These are phyloP conservation scores for Penicillium expansum DNA, from an alignment of 2,329 filamentous ascomycete genomes.

Conservation along the genomic window DNA sequence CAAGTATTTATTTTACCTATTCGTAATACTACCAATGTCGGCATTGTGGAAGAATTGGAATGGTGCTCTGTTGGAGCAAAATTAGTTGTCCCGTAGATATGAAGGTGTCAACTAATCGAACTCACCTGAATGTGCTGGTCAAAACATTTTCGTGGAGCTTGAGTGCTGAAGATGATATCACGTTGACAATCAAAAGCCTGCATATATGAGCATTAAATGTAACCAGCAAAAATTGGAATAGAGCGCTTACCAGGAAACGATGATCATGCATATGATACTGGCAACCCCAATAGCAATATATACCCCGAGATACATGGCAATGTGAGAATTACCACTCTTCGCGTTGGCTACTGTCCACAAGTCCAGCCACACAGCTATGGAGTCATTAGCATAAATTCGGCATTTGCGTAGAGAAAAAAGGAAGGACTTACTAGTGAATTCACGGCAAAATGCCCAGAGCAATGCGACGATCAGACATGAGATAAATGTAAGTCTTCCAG, in stretches of 20 bases:
- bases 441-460: not conserved
- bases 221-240: too few species aligned
- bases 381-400: not conserved
- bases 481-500: not conserved
- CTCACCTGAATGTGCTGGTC: not conserved
- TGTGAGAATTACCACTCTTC: too few species aligned
- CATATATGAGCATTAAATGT: too few species aligned
- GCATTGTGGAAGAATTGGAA: not conserved
- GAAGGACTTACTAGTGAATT: not conserved
- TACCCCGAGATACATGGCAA: too few species aligned
- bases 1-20: not conserved
- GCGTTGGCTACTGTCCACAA: not conserved
- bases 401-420: not conserved
- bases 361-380: not conserved
- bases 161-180: too few species aligned
- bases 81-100: too few species aligned
- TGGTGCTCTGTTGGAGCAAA: too few species aligned
- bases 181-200: too few species aligned
- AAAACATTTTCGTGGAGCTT: too few species aligned
- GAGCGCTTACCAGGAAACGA: too few species aligned
- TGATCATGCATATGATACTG: too few species aligned
- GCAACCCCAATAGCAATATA: too few species aligned
- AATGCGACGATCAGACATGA: not conserved
- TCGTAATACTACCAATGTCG: not conserved
- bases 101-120: not conserved